Conservation (phyloP, 2,329 filamentous ascomycete species). For the Ampelomyces quisqualis region DNA sequence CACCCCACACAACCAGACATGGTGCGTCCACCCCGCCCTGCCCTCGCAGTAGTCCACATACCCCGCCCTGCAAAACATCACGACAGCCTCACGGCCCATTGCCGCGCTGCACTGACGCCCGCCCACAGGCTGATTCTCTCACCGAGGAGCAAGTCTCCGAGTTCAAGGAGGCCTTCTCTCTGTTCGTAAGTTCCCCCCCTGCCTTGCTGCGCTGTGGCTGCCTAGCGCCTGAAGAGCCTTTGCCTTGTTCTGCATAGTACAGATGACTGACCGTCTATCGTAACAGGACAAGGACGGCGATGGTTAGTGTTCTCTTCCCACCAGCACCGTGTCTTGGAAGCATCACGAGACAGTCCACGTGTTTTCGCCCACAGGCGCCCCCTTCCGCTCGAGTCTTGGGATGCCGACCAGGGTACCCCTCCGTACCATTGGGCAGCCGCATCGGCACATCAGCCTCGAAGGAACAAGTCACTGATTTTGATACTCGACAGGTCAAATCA, state of each 20-base stretch:
- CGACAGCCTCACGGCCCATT: constrained; percentile 17
- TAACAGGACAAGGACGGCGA: constrained; percentile 60
- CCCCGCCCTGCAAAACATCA: constrained; percentile 42
- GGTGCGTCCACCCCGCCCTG: constrained; percentile 40
- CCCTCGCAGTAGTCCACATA: constrained; percentile 27
- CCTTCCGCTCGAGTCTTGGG: background rate
- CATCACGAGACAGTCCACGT: background rate
- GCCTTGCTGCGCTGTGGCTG: constrained; percentile 18
- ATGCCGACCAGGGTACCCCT: constrained; percentile 4
- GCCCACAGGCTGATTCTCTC: constrained; percentile 83
- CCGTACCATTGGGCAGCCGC: constrained; percentile 4
- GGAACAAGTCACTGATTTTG: constrained; percentile 24
- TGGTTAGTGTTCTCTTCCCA: constrained; percentile 46
- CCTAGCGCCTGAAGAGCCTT: constrained; percentile 19
- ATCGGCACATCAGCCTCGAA: constrained; percentile 6
- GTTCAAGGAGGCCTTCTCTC: constrained; percentile 99
- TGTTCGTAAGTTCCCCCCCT: constrained; percentile 76
- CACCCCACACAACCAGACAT: constrained; percentile 33
- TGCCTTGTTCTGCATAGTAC: constrained; percentile 3
- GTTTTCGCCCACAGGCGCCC: background rate
- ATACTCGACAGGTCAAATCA: constrained; percentile 58
- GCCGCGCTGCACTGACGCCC: constrained; percentile 26
- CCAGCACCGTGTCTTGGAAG: background rate
- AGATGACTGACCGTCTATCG: constrained; percentile 26
- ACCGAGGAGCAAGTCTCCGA: constrained; percentile 99